phyloP scores from a whole-genome alignment of 371 early-diverging fungal species.

The Entomophthora muscae region DNA sequence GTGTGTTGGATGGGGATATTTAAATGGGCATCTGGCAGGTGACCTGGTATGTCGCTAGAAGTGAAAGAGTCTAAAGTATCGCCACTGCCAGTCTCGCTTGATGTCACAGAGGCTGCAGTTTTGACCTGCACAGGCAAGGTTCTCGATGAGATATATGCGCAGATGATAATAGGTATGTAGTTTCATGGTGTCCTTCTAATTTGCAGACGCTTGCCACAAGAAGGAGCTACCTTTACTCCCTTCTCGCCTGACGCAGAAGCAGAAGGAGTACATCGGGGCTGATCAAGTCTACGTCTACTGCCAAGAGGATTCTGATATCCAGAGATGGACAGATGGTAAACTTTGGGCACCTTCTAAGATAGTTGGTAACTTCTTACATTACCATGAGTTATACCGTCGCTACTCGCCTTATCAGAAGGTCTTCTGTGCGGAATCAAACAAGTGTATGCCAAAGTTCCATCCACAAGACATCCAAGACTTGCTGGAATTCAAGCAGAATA shows the following conservation, averaged over 20 bases:
- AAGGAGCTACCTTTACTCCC: not conserved
- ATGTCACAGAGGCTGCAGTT: no score
- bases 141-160: not conserved
- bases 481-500: not conserved
- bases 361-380: constrained; percentile 53
- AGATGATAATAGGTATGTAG: not conserved
- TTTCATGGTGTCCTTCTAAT: not conserved
- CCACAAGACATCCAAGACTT: not conserved
- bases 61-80: no score
- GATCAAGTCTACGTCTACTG: constrained; percentile 63
- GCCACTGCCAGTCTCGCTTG: no score
- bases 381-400: constrained; percentile 34
- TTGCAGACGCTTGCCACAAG: not conserved
- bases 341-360: constrained; percentile 74
- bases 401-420: not conserved
- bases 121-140: no score
- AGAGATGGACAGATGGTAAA: constrained; percentile 77
- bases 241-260: not conserved
- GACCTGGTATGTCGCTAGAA: no score
- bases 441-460: not conserved
- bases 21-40: no score
- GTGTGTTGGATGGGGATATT: no score
- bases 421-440: not conserved
- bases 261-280: constrained; percentile 19
- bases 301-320: constrained; percentile 66